Evolutionary conservation across 2,329 filamentous ascomycete species (phyloP).

Genomic region (Verticillium tricorpus): DNA sequence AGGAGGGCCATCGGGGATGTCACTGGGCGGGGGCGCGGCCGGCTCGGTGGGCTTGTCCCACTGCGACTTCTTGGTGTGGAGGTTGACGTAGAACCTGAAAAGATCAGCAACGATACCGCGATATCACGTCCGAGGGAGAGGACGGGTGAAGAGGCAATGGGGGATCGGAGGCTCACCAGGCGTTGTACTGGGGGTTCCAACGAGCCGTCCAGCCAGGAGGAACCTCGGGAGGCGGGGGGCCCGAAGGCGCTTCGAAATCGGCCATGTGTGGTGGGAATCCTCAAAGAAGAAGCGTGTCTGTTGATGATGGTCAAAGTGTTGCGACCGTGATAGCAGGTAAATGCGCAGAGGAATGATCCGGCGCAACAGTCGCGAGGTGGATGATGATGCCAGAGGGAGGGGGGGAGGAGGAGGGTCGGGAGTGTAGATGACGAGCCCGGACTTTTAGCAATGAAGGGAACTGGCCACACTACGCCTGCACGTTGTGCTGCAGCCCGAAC

Average conservation of each 20-base stretch:
- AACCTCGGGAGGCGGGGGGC: slow-evolving; percentile 56
- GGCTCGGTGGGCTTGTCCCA: slow-evolving; percentile 80
- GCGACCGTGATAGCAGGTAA: not conserved
- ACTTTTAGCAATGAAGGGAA: not conserved
- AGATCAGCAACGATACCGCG: slow-evolving; percentile 10
- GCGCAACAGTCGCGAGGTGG: not conserved
- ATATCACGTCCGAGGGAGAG: not conserved
- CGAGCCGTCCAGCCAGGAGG: slow-evolving; percentile 72
- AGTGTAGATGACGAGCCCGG: not conserved
- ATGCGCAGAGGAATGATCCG: not conserved
- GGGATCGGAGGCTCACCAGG: slow-evolving; percentile 54
- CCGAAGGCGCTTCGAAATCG: slow-evolving; percentile 48
- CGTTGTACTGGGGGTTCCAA: slow-evolving; percentile 83
- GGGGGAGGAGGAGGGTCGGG: not conserved
- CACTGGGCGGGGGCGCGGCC: slow-evolving; percentile 45
- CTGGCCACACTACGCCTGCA: not conserved
- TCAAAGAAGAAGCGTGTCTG: not conserved
- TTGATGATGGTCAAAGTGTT: not conserved
- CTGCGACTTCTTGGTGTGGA: slow-evolving; percentile 81
- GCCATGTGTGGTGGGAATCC: slow-evolving; percentile 33
- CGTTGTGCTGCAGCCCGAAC: not conserved
- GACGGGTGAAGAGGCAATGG: not conserved
- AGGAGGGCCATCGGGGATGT: slow-evolving; percentile 55
- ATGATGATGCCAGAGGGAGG: not conserved
- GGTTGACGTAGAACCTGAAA: slow-evolving; percentile 83